These are phyloP conservation scores for Beta macrorhiza DNA, from an alignment of 179 eudicot genomes.

Conservation along the genomic window DNA sequence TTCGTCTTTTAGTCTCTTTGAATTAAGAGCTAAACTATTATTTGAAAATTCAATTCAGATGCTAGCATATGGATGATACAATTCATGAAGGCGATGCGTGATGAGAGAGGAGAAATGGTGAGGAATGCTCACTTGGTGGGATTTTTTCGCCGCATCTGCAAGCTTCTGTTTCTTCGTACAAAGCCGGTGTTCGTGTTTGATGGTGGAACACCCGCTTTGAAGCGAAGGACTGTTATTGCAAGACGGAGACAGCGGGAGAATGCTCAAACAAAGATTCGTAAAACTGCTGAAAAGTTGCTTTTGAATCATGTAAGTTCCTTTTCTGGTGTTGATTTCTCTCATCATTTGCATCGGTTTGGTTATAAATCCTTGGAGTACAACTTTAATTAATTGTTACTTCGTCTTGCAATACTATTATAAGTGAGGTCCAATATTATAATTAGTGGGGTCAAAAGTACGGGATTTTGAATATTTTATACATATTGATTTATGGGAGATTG, in stretches of 20 bases:
- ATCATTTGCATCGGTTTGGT: neutral
- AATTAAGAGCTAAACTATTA: neutral
- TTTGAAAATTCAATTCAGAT: constrained; percentile 38
- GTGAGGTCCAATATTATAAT: too few relatives aligned
- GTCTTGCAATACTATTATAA: too few relatives aligned
- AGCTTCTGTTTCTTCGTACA: constrained; percentile 79
- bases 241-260: constrained; percentile 88
- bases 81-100: constrained; percentile 98
- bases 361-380: neutral
- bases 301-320: constrained; percentile 63
- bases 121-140: constrained; percentile 86
- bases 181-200: constrained; percentile 96
- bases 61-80: constrained; percentile 99
- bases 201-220: constrained; percentile 87
- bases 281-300: constrained; percentile 89
- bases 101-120: constrained; percentile 94
- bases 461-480: too few relatives aligned
- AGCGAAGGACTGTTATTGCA: constrained; percentile 80
- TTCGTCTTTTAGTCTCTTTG: neutral
- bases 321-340: neutral
- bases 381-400: neutral
- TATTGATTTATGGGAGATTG: too few relatives aligned
- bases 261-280: constrained; percentile 84
- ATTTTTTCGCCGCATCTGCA: constrained; percentile 93
- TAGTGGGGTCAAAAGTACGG: too few relatives aligned